Base-by-base conservation (phyloP, 1,284 basidiomycete species). In the Leccinum pseudoinsigne region DNA sequence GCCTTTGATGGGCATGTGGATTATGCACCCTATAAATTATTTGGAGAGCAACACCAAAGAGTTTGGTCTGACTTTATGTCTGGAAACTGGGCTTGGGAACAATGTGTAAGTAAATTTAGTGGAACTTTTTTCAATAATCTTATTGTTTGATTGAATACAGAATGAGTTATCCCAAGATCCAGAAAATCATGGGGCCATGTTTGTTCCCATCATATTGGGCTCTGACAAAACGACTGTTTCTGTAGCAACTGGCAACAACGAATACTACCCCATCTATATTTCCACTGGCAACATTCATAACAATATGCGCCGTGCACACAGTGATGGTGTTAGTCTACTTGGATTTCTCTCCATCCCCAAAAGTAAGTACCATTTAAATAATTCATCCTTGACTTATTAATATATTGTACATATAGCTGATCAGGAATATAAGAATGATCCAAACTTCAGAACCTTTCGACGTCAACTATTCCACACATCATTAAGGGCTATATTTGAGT, bases 171-270 rank as follows among this genome's bases (percentile, higher is more conserved):
- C 51, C 26, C 34, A 55, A 14, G 55, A 56, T 4, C 18, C n/a
- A 16, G 34, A 21, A 38, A 56, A 21, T 8, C 34, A 56, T 56
- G 34, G 55, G 18, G n/a, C 34, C 5, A 56, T 23, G 8, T 64
- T 67, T 10, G 36, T 66, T 2, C 61, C 23, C 0, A 14, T 67
- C 1, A 34, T 66, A 2, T 26, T 66, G 2, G 65, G 57, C 8
- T 60, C 60, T 7, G 42, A 66, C 42, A 66, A 66, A 21, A 66
- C 47, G 1, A 66, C 55, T 0, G 45, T 64, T 1, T 59, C 59
- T 21, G 57, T 66, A 0, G 26, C 26, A 4, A 66, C 65, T 2
- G 59, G 65, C 1, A 34, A 67, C 2, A 51, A 60, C 2, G 6
- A 64, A n/a, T 56, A 56, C 9, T 56, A 21, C 2, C 55, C 55